Evolutionary conservation across 768 basidiomycete species (phyloP), one percentile per base, ranked within the genome.

Genomic region (Cystofilobasidium macerans): DNA sequence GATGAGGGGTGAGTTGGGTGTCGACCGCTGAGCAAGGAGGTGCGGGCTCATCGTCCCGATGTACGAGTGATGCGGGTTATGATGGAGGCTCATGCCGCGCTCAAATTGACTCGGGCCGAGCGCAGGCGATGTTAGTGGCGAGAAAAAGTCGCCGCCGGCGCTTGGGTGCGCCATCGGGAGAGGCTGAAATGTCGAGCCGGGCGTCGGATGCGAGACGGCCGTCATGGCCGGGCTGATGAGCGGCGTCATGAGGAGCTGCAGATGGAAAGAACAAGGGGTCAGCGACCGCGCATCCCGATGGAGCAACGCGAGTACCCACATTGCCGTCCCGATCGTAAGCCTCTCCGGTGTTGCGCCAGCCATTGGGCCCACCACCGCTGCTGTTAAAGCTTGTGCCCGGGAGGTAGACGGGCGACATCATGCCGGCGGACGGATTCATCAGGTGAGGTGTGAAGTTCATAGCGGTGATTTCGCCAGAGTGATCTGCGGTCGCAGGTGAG

Each of bases 171-270:
- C 38, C 9, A 62, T 56, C 53, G 57, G 65, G 57, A 65, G 43
- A 24, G 57, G 47, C 45, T 69, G 64, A 71, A 72, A 45, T 48
- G 69, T 58, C 42, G 68, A 51, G 12, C 68, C 69, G 13, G 65
- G 87, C 0, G 87, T 86, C 18, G 87, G 87, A 42, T 78, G 0
- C 81, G 78, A 6, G 47, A 28, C n/a, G 58, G 64, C 24, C 59
- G 65, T 71, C 64, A 70, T 65, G 43, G 71, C 36, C 18, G 72
- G 62, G 57, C 72, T 74, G 68, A 72, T 78, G 24, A 74, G 75
- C 5, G 74, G 76, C 20, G 73, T 70, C 33, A 75, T 69, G 72
- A 73, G 3, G 72, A 71, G 57, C 67, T 48, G 24, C 24, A 1
- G 13, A 13, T 32, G 14, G 45, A 32, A 35, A 40, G 7, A 12